Base-by-base conservation (phyloP, 2,329 filamentous ascomycete species). In the Monilinia fructicola region DNA sequence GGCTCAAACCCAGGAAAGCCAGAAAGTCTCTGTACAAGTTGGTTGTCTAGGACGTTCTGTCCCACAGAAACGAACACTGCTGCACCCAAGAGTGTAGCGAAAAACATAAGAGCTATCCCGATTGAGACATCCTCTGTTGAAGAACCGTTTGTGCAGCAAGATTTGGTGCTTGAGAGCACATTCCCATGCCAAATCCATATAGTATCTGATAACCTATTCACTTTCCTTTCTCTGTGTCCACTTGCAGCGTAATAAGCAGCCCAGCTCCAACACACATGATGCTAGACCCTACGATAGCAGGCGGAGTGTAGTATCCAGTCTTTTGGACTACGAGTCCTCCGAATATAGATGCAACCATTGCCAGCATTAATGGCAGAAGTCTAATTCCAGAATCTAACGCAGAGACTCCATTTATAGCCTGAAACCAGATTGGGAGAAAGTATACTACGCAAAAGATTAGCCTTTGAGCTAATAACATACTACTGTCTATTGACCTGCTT, bases 191-290 rank as follows among this genome's bases (percentile, higher is more conserved):
- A 1, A 81, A 54, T 2, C 82, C 83, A 3, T 61, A 69, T 1
- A 71, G 23, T 52, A 72, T 77, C 72, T 85, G 82, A 70, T 81
- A 85, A 9, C 81, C 82, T 58, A 85, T 82, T 81, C 81, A 84
- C 48, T 78, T 77, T 14, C 73, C 79, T 3, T 75, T 74, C 2
- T 75, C 70, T 82, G 81, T 70, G 21, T 63, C 46, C 5, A 64
- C n/a, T 12, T 62, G 14, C 26, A 72, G 53, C 7, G 67, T 72
- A 0, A 85, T 85, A 5, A 75, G 69, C 4, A 73, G 65, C 1
- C 72, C 69, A 14, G 65, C 61, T 12, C 68, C 68, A 26, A 73
- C 58, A 3, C 64, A 9, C 35, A 67, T 64, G 23, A 72, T 28
- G 4, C 56, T 48, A 2, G 54, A 38, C 2, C 69, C 61, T 3